Conservation (phyloP, 495 filamentous ascomycete species). For the Aspergillus egyptiacus region DNA sequence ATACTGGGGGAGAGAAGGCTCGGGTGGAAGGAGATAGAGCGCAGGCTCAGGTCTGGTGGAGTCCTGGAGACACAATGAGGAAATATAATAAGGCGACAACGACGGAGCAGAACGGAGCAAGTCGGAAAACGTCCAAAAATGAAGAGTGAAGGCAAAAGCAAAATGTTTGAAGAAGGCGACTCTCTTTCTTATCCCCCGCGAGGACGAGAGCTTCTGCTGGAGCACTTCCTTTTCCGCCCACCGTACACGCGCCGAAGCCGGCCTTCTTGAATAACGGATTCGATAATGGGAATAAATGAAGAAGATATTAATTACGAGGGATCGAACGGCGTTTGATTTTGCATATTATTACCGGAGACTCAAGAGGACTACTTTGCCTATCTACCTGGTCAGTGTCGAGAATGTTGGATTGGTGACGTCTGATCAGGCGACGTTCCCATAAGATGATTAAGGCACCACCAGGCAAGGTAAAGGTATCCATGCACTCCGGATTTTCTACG, state of each 20-base stretch:
- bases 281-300: slow-evolving; percentile 3
- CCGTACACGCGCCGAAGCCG: slow-evolving; percentile 36
- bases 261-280: slow-evolving; percentile 25
- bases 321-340: no score
- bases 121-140: slow-evolving; percentile 16
- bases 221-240: slow-evolving; percentile 22
- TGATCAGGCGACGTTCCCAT: slow-evolving; percentile 1
- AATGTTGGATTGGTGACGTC: slow-evolving; percentile 7
- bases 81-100: neutral
- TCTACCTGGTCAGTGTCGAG: no score
- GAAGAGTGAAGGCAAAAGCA: slow-evolving; percentile 18
- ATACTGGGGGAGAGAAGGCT: slow-evolving; percentile 11
- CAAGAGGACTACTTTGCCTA: no score
- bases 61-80: slow-evolving; percentile 8
- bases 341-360: no score
- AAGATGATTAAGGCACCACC: no score
- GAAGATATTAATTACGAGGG: neutral
- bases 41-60: slow-evolving; percentile 22
- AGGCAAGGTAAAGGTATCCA: no score
- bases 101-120: slow-evolving; percentile 29
- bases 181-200: slow-evolving; percentile 19
- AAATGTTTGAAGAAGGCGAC: slow-evolving; percentile 3
- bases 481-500: neutral
- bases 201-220: slow-evolving; percentile 24
- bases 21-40: slow-evolving; percentile 26